Evolutionary conservation across 31 red algal genomes (phyloP), one percentile per base, ranked within the genome.

Genomic region (Asparagopsis taxiformis): DNA sequence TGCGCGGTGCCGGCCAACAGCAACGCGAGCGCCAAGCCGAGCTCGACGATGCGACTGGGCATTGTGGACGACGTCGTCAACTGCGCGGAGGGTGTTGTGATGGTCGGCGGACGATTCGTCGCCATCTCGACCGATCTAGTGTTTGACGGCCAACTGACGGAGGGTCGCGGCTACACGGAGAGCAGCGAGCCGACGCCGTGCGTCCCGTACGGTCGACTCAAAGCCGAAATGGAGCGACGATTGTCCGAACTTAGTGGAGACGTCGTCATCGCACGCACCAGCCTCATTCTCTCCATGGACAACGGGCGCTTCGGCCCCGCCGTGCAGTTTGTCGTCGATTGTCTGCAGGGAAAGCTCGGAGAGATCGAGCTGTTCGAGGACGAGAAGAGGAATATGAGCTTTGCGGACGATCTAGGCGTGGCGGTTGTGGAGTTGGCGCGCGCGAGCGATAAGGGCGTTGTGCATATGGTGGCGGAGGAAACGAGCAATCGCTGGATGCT

Each of bases 61-160:
- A 84, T 98, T 25, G 94, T 98, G 0, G 88, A 98, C 41, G 83
- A 98, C 62, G 94, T 98, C n/a, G 51, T 93, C 11, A 66, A 80
- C 37, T 79, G 81, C 39, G 94, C 90, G 8, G 69, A 84, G 37
- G 82, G 70, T 55, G 54, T 62, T 21, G 72, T 64, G 0, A 56
- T 79, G 51, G 49, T 75, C 17, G 79, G 72, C 38, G 84, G 69
- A 0, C 68, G 85, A 23, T 98, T 98, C 49, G 77, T 98, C 15
- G 90, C 78, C 3, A 63, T 98, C 20, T 90, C 84, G 25, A 98
- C 94, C 10, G 94, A 98, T 53, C 32, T 85, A 21, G 91, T 95
- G 4, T 97, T 84, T 71, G 94, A 97, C 62, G 94, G 94, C 0
- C 21, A 48, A 20, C 26, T 87, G 3, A 39, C 59, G 1, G 0